Conservation (phyloP, 352 stramenopile species). For the Globisporangium recalcitrans region DNA sequence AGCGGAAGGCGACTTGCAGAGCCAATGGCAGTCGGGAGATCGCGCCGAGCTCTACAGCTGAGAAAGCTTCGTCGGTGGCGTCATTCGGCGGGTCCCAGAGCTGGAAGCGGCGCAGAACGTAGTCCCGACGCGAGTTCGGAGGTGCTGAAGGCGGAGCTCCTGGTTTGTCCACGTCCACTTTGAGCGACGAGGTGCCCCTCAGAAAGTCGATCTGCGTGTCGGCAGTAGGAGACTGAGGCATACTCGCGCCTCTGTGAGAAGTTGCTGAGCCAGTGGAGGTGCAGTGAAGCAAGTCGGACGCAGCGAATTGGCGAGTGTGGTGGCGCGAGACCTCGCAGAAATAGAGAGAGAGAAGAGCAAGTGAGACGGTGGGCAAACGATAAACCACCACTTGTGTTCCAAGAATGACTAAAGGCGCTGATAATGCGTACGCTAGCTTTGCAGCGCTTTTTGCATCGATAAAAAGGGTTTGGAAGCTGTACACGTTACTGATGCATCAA, state of each 20-base stretch:
- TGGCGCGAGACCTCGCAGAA: too few species aligned
- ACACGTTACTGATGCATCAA: too few species aligned
- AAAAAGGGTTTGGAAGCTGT: too few species aligned
- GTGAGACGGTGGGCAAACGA: too few species aligned
- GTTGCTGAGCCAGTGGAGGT: neutral
- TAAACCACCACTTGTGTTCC: too few species aligned
- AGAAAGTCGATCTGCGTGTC: neutral
- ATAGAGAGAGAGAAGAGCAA: too few species aligned
- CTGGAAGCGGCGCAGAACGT: neutral
- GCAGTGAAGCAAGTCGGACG: neutral
- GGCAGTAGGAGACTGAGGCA: neutral
- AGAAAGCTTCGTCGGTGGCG: too few species aligned
- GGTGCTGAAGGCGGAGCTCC: neutral
- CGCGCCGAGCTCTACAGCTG: neutral
- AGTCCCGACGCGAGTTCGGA: constrained; percentile 1
- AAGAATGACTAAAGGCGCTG: too few species aligned
- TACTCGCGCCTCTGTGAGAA: too few species aligned
- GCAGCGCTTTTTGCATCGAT: too few species aligned
- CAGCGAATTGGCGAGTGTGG: too few species aligned
- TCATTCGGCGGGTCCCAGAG: neutral
- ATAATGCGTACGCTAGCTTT: too few species aligned
- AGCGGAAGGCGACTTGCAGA: constrained; percentile 1
- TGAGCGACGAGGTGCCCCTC: neutral
- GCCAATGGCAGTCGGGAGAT: neutral
- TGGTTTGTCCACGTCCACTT: neutral